These are phyloP conservation scores for Salix purpurea DNA, from an alignment of 345 rosid species.

Conservation along the genomic window DNA sequence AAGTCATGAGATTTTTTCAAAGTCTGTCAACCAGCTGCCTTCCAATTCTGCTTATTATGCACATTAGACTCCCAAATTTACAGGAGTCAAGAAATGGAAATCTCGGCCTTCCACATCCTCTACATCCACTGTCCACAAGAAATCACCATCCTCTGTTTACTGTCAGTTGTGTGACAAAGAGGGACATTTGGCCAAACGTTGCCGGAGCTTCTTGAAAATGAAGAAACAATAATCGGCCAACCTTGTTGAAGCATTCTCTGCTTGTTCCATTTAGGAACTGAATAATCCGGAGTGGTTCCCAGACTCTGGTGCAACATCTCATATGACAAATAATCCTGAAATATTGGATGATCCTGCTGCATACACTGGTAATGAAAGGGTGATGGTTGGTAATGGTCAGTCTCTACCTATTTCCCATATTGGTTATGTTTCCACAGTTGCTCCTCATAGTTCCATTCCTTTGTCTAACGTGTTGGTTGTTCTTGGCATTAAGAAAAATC, in stretches of 20 bases:
- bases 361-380: neutral
- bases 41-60: no score
- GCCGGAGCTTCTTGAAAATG: no score
- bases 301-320: neutral
- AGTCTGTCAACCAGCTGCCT: no score
- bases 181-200: no score
- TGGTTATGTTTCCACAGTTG: neutral
- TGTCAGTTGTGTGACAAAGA: no score
- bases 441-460: neutral
- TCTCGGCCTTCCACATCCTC: no score
- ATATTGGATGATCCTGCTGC: neutral
- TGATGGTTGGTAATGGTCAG: neutral
- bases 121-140: no score
- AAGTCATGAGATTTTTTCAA: no score
- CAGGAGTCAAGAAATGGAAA: no score
- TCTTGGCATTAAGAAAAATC: neutral
- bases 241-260: neutral
- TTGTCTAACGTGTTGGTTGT: neutral
- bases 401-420: neutral
- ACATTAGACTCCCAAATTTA: no score
- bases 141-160: no score
- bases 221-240: no score
- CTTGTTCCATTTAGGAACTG: neutral
- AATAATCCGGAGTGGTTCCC: neutral
- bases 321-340: neutral